phyloP scores from a whole-genome alignment of 306 rosid species.

The Prunus mume region DNA sequence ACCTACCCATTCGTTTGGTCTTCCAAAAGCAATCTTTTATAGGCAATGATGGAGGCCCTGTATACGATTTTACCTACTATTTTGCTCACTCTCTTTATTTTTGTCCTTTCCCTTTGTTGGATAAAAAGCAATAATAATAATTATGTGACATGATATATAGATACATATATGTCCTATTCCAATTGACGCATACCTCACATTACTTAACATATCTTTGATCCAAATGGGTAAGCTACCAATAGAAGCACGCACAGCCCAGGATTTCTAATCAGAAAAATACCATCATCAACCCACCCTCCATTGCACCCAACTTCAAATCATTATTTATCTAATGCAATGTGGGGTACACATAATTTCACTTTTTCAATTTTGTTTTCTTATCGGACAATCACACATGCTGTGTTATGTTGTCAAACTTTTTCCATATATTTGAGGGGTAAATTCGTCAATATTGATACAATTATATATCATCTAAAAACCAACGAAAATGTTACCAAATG shows the following conservation, averaged over 20 bases:
- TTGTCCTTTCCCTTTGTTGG: conserved; percentile 1
- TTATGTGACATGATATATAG: background rate
- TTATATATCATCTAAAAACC: too few species aligned
- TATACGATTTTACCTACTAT: background rate
- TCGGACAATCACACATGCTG: too few species aligned
- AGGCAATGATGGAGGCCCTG: background rate
- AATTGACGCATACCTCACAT: conserved; percentile 3
- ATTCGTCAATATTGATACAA: fast-evolving
- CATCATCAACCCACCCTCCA: background rate
- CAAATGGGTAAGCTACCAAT: background rate
- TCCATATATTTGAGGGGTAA: too few species aligned
- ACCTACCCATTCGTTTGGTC: conserved; percentile 10
- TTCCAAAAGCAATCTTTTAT: background rate
- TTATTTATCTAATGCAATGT: background rate
- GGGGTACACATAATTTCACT: background rate
- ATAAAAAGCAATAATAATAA: background rate
- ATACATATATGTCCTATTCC: conserved; percentile 10
- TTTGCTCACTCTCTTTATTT: background rate
- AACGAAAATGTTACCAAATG: fast-evolving
- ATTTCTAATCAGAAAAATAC: background rate
- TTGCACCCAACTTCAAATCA: conserved; percentile 1
- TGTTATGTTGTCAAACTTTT: too few species aligned
- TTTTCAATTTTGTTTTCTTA: background rate
- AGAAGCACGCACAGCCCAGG: background rate
- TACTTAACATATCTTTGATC: background rate